Evolutionary conservation across 148 eudicot species (phyloP).

Genomic region (Heliosperma pusillum): DNA sequence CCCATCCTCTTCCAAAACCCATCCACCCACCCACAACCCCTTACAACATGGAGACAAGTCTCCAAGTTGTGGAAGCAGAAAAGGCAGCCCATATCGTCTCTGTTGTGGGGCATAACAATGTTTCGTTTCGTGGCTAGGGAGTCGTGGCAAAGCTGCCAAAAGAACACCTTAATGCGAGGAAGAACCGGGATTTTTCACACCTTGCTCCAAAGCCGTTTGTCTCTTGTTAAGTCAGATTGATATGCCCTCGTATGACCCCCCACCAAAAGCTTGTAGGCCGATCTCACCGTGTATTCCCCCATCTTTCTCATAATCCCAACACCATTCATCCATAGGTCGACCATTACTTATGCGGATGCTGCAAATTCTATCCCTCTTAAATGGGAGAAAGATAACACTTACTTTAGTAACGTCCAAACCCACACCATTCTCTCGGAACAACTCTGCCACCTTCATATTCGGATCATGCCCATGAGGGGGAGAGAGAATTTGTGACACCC

Average conservation of each 20-base stretch:
- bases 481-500: too few species aligned
- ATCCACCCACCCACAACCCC: neutral
- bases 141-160: neutral
- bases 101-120: too few species aligned
- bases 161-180: neutral
- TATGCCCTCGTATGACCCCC: neutral
- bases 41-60: neutral
- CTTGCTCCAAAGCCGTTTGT: neutral
- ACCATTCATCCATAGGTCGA: neutral
- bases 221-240: neutral
- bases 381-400: neutral
- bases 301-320: neutral
- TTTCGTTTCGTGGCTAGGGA: neutral
- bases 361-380: neutral
- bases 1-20: neutral
- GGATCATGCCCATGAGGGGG: too few species aligned
- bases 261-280: neutral
- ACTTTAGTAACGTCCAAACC: neutral
- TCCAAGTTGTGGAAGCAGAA: neutral
- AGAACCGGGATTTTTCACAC: neutral
- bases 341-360: neutral
- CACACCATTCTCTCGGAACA: neutral
- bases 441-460: neutral
- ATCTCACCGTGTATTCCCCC: neutral
- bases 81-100: neutral